Base-by-base conservation (phyloP, 768 basidiomycete species). In the Tylopilus plumbeoviolaceoides region DNA sequence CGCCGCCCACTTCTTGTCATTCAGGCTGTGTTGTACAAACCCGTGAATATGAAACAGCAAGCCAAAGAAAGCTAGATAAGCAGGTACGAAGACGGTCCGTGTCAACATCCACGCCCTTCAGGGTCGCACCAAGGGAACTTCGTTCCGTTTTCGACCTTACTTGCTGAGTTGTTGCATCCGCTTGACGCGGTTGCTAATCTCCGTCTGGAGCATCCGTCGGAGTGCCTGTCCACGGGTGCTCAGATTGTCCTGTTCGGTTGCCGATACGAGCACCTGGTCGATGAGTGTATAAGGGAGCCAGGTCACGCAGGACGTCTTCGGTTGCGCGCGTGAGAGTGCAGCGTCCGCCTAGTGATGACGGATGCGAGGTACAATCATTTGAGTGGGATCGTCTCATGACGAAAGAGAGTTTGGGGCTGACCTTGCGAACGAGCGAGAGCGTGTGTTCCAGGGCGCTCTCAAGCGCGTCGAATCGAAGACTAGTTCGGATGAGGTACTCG, bases 221-320 rank as follows among this genome's bases (percentile, higher is more conserved):
- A 76, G 70, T 7, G 44, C 54, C 43, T 64, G 68, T 23, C 70
- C 70, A 40, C 74, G 75, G 12, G 76, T 52, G 20, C 81, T 78
- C 47, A 81, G 64, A 35, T 76, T 75, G 33, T 76, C 73, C 60
- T 80, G 77, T 8, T 77, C 70, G 53, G 78, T 77, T 10, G 85
- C 81, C 14, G 84, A 83, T 21, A 76, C 75, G 27, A 93, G 75
- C 33, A 93, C 85, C 68, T 91, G 86, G 68, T 94, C 91, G 57
- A 94, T 80, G 50, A 93, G 76, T 45, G 83, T 81, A 63, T 93
- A 93, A 14, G 91, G 91, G 36, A 92, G 73, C 86, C 89, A 92
- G 5, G 87, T 87, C 48, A 78, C 65, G 31, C 77, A 79, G 3
- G 88, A 79, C 36, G 76, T 74, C 63, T 75, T 81, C 27, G 77